Conservation (phyloP, 2,329 filamentous ascomycete genomes). For the Purpureocillium takamizusanense region DNA sequence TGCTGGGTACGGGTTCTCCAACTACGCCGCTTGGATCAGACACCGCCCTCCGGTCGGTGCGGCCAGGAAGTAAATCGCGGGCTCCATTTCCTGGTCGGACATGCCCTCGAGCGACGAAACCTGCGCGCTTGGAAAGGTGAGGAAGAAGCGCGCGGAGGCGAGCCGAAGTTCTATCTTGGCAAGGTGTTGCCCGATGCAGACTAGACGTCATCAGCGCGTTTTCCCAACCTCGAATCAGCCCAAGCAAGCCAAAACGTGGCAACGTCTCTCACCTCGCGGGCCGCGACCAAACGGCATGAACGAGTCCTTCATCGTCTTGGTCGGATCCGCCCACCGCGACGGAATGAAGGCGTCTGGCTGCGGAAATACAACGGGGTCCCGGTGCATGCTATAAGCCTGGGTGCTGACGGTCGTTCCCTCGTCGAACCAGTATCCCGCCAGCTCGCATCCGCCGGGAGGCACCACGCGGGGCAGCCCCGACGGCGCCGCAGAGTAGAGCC, state of each 20-base stretch:
- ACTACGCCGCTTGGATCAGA: slow-evolving; percentile 12
- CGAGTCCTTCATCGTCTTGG: slow-evolving; percentile 33
- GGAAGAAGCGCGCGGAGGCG: slow-evolving; percentile 41
- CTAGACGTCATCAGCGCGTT: slow-evolving; percentile 7
- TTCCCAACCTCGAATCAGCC: no score
- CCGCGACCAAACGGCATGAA: slow-evolving; percentile 46
- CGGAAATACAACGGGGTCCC: slow-evolving; percentile 28
- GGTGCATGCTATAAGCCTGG: slow-evolving; percentile 38
- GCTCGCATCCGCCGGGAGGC: slow-evolving; percentile 25
- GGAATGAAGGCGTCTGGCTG: slow-evolving; percentile 22
- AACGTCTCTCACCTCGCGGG: slow-evolving; percentile 26
- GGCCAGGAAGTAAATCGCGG: slow-evolving; percentile 22
- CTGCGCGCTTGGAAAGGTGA: slow-evolving; percentile 27
- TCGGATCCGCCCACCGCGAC: slow-evolving; percentile 12
- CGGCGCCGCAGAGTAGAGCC: slow-evolving; percentile 31
- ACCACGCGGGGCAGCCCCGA: slow-evolving; percentile 28
- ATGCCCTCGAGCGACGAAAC: slow-evolving; percentile 23
- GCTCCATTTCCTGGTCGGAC: slow-evolving; percentile 25
- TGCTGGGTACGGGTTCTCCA: no score
- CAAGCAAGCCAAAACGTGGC: no score
- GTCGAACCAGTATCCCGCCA: slow-evolving; percentile 30
- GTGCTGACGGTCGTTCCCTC: slow-evolving; percentile 28
- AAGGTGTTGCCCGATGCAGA: slow-evolving; percentile 48
- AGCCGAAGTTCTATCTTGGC: slow-evolving; percentile 47
- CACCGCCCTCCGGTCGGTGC: slow-evolving; percentile 21